Evolutionary conservation across 257 asterid species (phyloP), one percentile per base, ranked within the genome.

Genomic region (Solanum megistacrolobum): DNA sequence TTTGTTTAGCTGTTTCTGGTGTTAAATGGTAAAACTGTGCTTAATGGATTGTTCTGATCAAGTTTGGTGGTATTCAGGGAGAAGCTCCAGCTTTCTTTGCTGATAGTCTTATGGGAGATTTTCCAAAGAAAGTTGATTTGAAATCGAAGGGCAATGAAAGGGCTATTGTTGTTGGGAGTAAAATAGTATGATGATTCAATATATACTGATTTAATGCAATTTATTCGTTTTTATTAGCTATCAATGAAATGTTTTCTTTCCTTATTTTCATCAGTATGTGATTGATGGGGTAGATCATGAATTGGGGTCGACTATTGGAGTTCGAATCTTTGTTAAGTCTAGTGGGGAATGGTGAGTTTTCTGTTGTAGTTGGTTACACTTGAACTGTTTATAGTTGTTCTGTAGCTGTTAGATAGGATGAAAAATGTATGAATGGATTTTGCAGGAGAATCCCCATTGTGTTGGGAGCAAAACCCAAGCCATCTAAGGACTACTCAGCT

Each of bases 41-140:
- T 35, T 35, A 21, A 20, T 74, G 82, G 29, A 74, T 82, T 88
- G n/a, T 79, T 36, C 46, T 90, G 86, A 86, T 87, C 83, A 82
- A 71, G 39, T 71, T 86, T 85, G 90, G 88, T 69, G 89, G 78
- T 92, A 27, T 71, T 90, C 89, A 96, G 99, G 98, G 98, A 43
- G 96, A 94, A 92, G 98, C 98, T 92, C 98, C 98, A 86, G 98
- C 93, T 69, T 92, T 94, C 88, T n/a, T 93, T 78, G 91, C 90
- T 52, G 98, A 94, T 34, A 92, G 91, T 92, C 92, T 91, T 84
- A 88, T 68, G 41, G 91, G 91, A 36, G 91, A 88, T 73, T 36
- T 12, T 81, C 38, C 89, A 5, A 90, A 92, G 83, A 94, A 92
- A 74, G 66, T 90, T 86, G 92, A 88, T 85, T 87, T 87, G 39